Conservation (phyloP, 2,329 filamentous ascomycete genomes). For the Epichloe coenophiala region DNA sequence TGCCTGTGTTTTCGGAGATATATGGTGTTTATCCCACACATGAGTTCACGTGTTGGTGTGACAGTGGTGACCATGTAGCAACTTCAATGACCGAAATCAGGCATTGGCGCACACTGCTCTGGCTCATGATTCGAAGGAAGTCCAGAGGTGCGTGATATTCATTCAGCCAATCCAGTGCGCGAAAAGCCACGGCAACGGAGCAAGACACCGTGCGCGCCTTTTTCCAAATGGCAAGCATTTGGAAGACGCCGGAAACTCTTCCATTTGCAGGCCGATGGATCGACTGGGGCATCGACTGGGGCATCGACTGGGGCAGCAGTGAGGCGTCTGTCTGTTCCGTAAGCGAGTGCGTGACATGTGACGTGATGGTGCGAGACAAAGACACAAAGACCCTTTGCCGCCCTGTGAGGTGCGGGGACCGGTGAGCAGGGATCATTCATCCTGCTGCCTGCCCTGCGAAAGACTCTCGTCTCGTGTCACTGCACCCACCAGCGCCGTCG, state of each 20-base stretch:
- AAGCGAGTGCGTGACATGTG: constrained; percentile 2
- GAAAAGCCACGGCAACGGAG: neutral
- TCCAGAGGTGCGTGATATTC: neutral
- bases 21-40: neutral
- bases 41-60: neutral
- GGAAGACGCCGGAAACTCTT: neutral
- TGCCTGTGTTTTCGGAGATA: neutral
- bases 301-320: neutral
- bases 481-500: neutral
- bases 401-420: constrained; percentile 10
- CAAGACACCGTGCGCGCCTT: neutral
- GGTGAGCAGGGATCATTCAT: constrained; percentile 6
- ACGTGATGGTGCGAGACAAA: constrained; percentile 5
- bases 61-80: neutral
- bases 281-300: no score
- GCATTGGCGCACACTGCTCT: constrained; percentile 1
- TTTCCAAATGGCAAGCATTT: neutral
- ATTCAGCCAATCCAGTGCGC: neutral
- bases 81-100: neutral
- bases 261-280: neutral
- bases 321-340: neutral
- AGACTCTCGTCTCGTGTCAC: neutral
- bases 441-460: neutral
- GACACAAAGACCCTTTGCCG: neutral
- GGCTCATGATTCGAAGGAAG: neutral